These are phyloP conservation scores for Hanseniaspora hatyaiensis DNA, from an alignment of 805 yeast genomes.

Conservation along the genomic window DNA sequence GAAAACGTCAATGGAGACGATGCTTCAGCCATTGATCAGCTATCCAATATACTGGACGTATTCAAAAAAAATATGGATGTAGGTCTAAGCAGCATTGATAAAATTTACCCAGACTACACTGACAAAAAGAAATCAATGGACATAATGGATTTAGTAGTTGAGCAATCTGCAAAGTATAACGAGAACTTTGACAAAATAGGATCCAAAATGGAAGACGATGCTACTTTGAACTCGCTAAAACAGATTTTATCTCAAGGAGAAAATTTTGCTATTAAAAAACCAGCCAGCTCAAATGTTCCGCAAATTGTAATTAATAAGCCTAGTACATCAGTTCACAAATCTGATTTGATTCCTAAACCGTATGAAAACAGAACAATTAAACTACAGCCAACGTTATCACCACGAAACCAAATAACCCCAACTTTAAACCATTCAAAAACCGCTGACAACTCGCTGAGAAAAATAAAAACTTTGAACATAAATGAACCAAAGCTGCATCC, in stretches of 20 bases:
- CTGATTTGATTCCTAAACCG: neutral
- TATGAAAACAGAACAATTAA: slow-evolving; percentile 8
- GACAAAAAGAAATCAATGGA: slow-evolving; percentile 3
- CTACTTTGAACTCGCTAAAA: neutral
- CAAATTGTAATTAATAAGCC: neutral
- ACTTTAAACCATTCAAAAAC: too few relatives aligned
- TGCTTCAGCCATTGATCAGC: slow-evolving; percentile 16
- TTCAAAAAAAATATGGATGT: slow-evolving; percentile 20
- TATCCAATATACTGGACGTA: slow-evolving; percentile 20
- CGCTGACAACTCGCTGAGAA: too few relatives aligned
- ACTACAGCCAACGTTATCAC: slow-evolving; percentile 6
- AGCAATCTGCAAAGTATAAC: slow-evolving; percentile 15
- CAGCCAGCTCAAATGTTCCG: neutral
- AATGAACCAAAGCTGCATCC: neutral
- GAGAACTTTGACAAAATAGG: slow-evolving; percentile 7
- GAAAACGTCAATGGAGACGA: slow-evolving; percentile 5
- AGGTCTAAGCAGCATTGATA: slow-evolving; percentile 17
- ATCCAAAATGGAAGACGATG: neutral
- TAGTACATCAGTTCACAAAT: neutral
- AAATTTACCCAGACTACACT: slow-evolving; percentile 3
- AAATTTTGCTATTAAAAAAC: neutral
- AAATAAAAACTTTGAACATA: too few relatives aligned
- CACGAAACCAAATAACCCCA: neutral
- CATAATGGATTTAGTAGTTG: slow-evolving; percentile 9
- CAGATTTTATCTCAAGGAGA: slow-evolving; percentile 13